Conservation (phyloP, 169 alveolate species). For the Plasmodium blacklocki region DNA sequence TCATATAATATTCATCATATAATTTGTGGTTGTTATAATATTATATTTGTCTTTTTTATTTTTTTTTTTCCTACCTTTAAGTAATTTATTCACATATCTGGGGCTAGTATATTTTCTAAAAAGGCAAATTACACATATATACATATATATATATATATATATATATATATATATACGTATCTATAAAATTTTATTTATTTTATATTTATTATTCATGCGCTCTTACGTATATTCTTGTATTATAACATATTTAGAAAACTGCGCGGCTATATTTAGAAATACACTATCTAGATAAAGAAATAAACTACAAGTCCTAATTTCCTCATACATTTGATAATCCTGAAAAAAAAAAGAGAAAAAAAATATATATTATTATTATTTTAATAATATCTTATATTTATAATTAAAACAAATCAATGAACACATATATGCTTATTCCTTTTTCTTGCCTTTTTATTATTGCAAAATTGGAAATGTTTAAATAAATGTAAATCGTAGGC, state of each 20-base stretch:
- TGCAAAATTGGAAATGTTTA: slow-evolving; percentile 22
- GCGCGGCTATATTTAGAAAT: slow-evolving; percentile 35
- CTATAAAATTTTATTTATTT: not conserved
- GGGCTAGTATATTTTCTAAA: slow-evolving; percentile 38
- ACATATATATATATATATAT: not conserved
- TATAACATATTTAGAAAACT: slow-evolving; percentile 45
- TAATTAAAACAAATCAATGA: not conserved
- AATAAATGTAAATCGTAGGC: slow-evolving; percentile 33
- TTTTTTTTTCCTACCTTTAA: slow-evolving; percentile 12
- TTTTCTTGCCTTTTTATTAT: not conserved
- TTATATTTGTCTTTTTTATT: not conserved
- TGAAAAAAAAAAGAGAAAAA: slow-evolving; percentile 7
- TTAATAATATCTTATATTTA: not conserved
- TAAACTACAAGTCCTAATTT: slow-evolving; percentile 36
- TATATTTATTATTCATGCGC: not conserved
- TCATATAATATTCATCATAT: too few relatives aligned
- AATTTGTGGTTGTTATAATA: too few relatives aligned
- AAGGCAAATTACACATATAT: not conserved
- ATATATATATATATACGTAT: not conserved
- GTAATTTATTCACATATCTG: slow-evolving; percentile 19
- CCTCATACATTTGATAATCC: slow-evolving; percentile 47
- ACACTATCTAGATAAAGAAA: slow-evolving; percentile 46
- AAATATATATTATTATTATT: not conserved
- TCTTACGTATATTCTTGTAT: slow-evolving; percentile 69
- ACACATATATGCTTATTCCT: not conserved